phyloP scores from a whole-genome alignment of 306 rosid genomes.

The Trichosanthes truncata region DNA sequence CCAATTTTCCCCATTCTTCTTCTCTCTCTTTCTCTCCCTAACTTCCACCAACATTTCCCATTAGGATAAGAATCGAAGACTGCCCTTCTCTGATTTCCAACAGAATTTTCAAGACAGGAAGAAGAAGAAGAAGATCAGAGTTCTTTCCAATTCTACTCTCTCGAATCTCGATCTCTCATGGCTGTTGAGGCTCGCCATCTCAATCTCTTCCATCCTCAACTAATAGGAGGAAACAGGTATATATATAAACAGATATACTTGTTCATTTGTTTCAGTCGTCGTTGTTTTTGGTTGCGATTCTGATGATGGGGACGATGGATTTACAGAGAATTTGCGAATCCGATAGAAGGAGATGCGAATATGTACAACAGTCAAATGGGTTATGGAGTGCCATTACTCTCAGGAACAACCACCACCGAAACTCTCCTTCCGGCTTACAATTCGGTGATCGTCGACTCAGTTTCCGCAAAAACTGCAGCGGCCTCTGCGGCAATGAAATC shows the following conservation, averaged over 20 bases:
- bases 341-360: slow-evolving; percentile 26
- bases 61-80: background rate
- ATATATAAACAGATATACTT: background rate
- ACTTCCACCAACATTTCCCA: background rate
- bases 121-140: background rate
- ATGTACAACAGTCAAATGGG: slow-evolving; percentile 31
- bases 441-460: slow-evolving; percentile 26
- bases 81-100: background rate
- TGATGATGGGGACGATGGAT: background rate
- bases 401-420: slow-evolving; percentile 34
- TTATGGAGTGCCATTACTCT: slow-evolving; percentile 34
- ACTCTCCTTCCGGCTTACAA: slow-evolving; percentile 32
- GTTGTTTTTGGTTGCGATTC: background rate
- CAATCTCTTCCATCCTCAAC: slow-evolving; percentile 56
- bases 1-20: slow-evolving; percentile 15
- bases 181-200: slow-evolving; percentile 85
- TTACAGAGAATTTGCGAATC: slow-evolving; percentile 50
- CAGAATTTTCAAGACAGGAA: background rate
- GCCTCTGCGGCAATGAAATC: slow-evolving; percentile 25
- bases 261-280: background rate
- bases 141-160: background rate
- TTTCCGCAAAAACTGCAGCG: slow-evolving; percentile 24
- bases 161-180: slow-evolving; percentile 20
- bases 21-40: slow-evolving; percentile 20
- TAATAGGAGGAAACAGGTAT: slow-evolving; percentile 46